Evolutionary conservation across 352 stramenopile genomes (phyloP), one percentile per base, ranked within the genome.

Genomic region (Globisporangium paddicum): DNA sequence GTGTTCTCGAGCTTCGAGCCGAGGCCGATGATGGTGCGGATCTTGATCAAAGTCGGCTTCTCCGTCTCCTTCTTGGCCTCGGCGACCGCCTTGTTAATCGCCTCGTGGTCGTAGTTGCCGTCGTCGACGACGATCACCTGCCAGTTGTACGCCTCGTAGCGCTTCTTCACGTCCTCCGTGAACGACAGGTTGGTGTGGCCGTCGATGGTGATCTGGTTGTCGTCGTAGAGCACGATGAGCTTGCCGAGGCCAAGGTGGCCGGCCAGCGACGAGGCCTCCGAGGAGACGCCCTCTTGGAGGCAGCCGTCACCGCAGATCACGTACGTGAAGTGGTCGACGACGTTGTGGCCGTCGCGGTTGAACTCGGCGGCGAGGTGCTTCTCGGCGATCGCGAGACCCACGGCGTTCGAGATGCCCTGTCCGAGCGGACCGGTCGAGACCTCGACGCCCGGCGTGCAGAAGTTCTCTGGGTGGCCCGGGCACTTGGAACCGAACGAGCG

Each of bases 191-290:
- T 77, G 18, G 97, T 99, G 69, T 84, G 67, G 65, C 97, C 97
- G 75, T 99, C 97, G 79, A 99, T 99, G 26, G 97, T 99, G 79
- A 99, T 99, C 64, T 98, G 85, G 79, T 99, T 99, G 80, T 99
- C 97, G 69, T 99, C 97, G 79, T 99, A 99, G 13, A 99, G 77
- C 46, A 99, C 96, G 73, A 99, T 99, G 54, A 99, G 83, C 76
- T 98, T 98, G 71, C 97, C 97, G 5, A 99, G 82, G 25, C 96
- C 96, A 41, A 99, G 82, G 73, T 99, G 97, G 28, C 97, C 97
- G 11, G 97, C 97, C 30, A 99, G 81, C 55, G 92, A 98, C 58
- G 74, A 98, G 26, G 96, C 85, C 73, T 99, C 97, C 41, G 82
- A 93, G 34, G 92, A 97, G 35, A 99, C 85, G 55, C 97, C 97